Evolutionary conservation across 768 basidiomycete genomes (phyloP).

Genomic region (Boletus rufocinnamomeus): DNA sequence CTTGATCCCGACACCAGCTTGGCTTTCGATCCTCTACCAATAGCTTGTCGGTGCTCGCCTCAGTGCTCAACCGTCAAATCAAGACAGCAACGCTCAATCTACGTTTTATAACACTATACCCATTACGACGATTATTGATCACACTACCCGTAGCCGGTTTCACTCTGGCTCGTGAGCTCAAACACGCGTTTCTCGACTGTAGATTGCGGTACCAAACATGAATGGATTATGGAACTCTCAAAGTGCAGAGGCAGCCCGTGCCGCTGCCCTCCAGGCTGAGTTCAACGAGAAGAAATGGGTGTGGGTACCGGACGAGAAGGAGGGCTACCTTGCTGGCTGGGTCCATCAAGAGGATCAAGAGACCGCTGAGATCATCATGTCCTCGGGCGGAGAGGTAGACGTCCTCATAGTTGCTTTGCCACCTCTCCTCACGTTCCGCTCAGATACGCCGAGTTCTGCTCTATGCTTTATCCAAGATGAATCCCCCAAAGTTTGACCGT

Average conservation of each 20-base stretch:
- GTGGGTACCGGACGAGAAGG: constrained; percentile 91
- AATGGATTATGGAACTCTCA: constrained; percentile 49
- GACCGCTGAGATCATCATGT: constrained; percentile 80
- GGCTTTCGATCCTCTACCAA: not conserved
- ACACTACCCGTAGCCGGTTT: constrained; percentile 10
- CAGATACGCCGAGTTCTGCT: constrained; percentile 72
- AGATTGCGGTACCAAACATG: constrained; percentile 38
- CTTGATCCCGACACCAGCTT: not conserved
- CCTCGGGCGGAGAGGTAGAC: constrained; percentile 77
- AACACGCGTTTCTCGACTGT: constrained; percentile 16
- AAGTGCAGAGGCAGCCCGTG: constrained; percentile 72
- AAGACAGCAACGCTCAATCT: constrained; percentile 9
- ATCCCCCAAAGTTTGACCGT: constrained; percentile 97
- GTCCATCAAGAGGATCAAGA: constrained; percentile 86
- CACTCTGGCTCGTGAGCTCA: constrained; percentile 4
- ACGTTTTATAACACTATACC: constrained; percentile 6
- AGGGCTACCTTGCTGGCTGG: constrained; percentile 95
- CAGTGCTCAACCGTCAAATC: not conserved
- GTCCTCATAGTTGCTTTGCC: not conserved
- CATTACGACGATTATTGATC: constrained; percentile 1
- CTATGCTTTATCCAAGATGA: constrained; percentile 91
- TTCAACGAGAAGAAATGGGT: constrained; percentile 99
- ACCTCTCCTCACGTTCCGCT: constrained; percentile 8
- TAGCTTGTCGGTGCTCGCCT: not conserved
- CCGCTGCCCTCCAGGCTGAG: constrained; percentile 89